These are phyloP conservation scores for Prunus armeniaca DNA, from an alignment of 306 rosid genomes.

Conservation along the genomic window DNA sequence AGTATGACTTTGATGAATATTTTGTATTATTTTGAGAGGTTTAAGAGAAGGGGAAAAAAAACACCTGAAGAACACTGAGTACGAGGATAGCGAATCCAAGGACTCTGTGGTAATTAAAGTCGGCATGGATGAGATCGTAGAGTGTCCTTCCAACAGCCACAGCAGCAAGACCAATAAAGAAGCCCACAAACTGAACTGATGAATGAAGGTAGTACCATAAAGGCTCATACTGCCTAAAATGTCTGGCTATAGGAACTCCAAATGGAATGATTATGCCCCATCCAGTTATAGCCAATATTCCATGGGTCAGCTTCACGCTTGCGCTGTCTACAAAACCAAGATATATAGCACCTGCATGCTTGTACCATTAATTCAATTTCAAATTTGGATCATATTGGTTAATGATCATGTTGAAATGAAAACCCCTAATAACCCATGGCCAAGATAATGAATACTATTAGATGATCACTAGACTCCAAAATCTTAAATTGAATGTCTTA, in stretches of 20 bases:
- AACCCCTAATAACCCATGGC: neutral
- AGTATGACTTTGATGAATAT: no score
- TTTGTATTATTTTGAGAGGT: neutral
- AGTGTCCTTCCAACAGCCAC: conserved; percentile 8
- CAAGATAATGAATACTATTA: no score
- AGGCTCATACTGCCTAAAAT: conserved; percentile 4
- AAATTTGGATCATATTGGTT: no score
- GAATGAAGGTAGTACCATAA: conserved; percentile 22
- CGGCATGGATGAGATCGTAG: neutral
- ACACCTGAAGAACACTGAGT: neutral
- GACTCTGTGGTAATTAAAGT: neutral
- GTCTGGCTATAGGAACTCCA: neutral
- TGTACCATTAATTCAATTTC: no score
- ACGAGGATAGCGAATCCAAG: neutral
- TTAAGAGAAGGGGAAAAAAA: neutral
- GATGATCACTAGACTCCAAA: neutral
- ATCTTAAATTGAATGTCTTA: neutral
- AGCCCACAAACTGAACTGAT: conserved; percentile 14
- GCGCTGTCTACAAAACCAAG: neutral
- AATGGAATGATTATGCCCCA: conserved; percentile 18
- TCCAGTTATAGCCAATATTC: neutral
- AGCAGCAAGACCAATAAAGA: conserved; percentile 2
- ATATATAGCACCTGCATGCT: neutral
- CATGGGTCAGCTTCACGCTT: conserved; percentile 6
- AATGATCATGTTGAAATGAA: neutral